Conservation (phyloP, 352 stramenopile genomes). For the Phytophthora citrophthora region DNA sequence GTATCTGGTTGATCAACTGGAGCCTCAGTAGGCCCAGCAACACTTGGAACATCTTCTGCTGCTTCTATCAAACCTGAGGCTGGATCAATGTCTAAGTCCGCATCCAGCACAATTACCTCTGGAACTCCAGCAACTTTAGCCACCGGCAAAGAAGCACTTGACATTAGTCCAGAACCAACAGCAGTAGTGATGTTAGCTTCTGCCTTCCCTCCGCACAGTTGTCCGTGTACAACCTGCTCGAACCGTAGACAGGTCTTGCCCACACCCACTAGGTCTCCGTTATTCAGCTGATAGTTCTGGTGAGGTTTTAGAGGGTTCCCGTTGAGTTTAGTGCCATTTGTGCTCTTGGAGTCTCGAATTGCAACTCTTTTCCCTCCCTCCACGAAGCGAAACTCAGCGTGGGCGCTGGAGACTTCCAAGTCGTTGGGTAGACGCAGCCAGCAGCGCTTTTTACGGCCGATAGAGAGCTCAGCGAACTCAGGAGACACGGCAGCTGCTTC, state of each 20-base stretch:
- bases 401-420: slow-evolving; percentile 64
- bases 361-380: slow-evolving; percentile 1
- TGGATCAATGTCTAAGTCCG: slow-evolving; percentile 7
- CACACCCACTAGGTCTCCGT: slow-evolving; percentile 54
- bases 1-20: slow-evolving; percentile 25
- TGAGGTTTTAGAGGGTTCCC: slow-evolving; percentile 27
- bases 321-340: slow-evolving; percentile 68
- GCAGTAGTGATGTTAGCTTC: not conserved
- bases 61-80: not conserved
- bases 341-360: slow-evolving; percentile 54
- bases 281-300: slow-evolving; percentile 33
- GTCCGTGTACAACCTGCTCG: slow-evolving; percentile 27
- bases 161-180: slow-evolving; percentile 9
- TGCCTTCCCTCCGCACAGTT: slow-evolving; percentile 13
- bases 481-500: not conserved
- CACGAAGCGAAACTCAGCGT: slow-evolving; percentile 50
- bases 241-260: slow-evolving; percentile 49
- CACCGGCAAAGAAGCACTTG: slow-evolving; percentile 16
- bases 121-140: slow-evolving; percentile 4
- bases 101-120: slow-evolving; percentile 24
- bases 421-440: slow-evolving; percentile 57
- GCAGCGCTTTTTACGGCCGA: slow-evolving; percentile 57
- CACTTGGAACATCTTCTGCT: not conserved
- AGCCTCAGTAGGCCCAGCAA: not conserved
- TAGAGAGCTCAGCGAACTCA: slow-evolving; percentile 19